Percentiles rank a stretch among this genome's conserved stretches.
phyloP scores from a whole-genome alignment of 805 yeast species.

The Schwanniomyces pseudopolymorphus region DNA sequence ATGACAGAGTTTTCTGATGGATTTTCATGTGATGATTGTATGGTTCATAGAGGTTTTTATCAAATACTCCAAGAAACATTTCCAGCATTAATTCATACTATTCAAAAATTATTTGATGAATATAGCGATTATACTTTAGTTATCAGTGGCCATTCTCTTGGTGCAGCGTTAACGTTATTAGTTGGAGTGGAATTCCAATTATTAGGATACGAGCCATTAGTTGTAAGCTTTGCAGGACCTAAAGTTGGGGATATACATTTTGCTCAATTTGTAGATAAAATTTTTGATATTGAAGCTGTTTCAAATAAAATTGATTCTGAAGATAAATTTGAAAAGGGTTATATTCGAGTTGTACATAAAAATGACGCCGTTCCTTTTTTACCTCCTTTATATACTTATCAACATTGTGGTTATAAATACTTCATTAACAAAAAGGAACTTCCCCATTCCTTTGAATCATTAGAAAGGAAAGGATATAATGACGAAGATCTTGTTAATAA shows the following conservation, averaged over 20 bases:
- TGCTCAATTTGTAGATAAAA: slow-evolving; percentile 50
- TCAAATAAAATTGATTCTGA: slow-evolving; percentile 16
- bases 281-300: slow-evolving; percentile 42
- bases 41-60: slow-evolving; percentile 66
- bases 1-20: background rate
- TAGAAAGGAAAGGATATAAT: slow-evolving; percentile 12
- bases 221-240: slow-evolving; percentile 64
- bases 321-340: slow-evolving; percentile 35
- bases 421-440: slow-evolving; percentile 37
- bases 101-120: slow-evolving; percentile 30
- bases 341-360: slow-evolving; percentile 56
- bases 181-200: slow-evolving; percentile 61
- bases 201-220: slow-evolving; percentile 53
- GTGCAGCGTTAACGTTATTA: slow-evolving; percentile 67
- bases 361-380: slow-evolving; percentile 58
- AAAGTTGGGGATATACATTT: slow-evolving; percentile 57
- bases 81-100: slow-evolving; percentile 31
- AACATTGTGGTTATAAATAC: slow-evolving; percentile 54
- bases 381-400: slow-evolving; percentile 50
- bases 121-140: slow-evolving; percentile 51
- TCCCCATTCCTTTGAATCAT: slow-evolving; percentile 33
- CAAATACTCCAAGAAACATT: slow-evolving; percentile 44
- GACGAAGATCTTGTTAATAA: background rate
- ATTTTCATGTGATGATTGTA: slow-evolving; percentile 48
- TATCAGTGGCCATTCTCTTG: slow-evolving; percentile 73